Percentiles rank a stretch among this genome's conserved stretches.
phyloP scores from a whole-genome alignment of 495 filamentous ascomycete species.

The Hypoxylon fragiforme region DNA sequence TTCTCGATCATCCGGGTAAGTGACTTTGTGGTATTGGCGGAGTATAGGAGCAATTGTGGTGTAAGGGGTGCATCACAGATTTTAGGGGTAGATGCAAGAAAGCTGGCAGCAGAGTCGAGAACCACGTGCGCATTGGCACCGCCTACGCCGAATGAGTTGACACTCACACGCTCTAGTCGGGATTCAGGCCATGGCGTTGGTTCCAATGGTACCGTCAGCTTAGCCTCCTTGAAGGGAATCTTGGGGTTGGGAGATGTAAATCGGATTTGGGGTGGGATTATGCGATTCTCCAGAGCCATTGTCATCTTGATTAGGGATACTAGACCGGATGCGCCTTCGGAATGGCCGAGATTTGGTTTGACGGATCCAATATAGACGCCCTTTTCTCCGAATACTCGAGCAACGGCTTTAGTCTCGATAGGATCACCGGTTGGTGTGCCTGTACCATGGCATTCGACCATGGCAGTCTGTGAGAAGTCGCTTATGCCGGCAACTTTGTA shows the following conservation, averaged over 20 bases:
- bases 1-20: conserved; percentile 8
- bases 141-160: conserved; percentile 59
- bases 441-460: conserved; percentile 42
- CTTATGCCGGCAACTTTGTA: conserved; percentile 49
- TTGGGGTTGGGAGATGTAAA: conserved; percentile 31
- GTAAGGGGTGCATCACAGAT: neutral
- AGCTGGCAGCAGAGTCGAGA: conserved; percentile 25
- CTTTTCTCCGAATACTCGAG: conserved; percentile 34
- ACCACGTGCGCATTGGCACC: conserved; percentile 51
- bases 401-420: conserved; percentile 41
- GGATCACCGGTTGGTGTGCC: conserved; percentile 45
- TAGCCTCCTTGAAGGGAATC: conserved; percentile 28
- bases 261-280: conserved; percentile 43
- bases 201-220: conserved; percentile 29
- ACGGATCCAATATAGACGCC: conserved; percentile 54
- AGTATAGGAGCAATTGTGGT: conserved; percentile 21
- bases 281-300: conserved; percentile 50
- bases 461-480: conserved; percentile 45
- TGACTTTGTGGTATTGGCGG: conserved; percentile 21
- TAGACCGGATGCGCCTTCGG: conserved; percentile 52
- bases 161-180: conserved; percentile 38
- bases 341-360: conserved; percentile 57
- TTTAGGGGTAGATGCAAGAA: conserved; percentile 2
- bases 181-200: conserved; percentile 30
- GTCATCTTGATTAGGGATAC: conserved; percentile 53